Evolutionary conservation across 495 filamentous ascomycete species (phyloP), one percentile per base, ranked within the genome.

Genomic region (Astrothelium subdiscretum): DNA sequence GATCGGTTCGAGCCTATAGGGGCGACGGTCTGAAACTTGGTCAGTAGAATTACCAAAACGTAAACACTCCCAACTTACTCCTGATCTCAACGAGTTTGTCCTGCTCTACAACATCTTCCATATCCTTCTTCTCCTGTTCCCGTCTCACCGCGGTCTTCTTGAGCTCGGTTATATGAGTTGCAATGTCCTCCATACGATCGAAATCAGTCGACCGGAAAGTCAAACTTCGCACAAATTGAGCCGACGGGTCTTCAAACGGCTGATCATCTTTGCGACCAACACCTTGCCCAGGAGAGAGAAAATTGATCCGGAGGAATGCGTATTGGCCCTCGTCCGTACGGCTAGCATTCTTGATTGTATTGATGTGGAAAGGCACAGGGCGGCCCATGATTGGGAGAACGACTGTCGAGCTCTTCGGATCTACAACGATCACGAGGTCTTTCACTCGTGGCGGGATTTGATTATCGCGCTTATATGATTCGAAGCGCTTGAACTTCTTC

Each of bases 71-170:
- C 5, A 27, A 26, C 48, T 54, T 20, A 54, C 48, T 71, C 62
- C 71, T 74, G 22, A 74, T 89, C 75, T 96, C 91, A 66, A 92
- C 75, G 22, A 99, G 83, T 76, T 97, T 97, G 67, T 97, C 95
- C 73, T 97, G 95, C 73, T 97, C 95, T 3, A 99, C 91, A n/a
- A 99, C 95, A 79, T 97, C 95, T 71, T 97, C 95, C 87, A 99
- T 85, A 67, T 99, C 92, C 73, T 99, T 99, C 80, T 96, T 96
- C 73, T 99, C 94, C 70, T 97, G 91, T 71, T 97, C 95, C 64
- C 87, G 85, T 68, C 95, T 89, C 38, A 89, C 81, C 2, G 90
- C 85, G 66, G 88, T 87, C 74, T 94, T 96, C 74, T 95, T 92
- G 71, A 99, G 86, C 62, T 96, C 90, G 2, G 89, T 89, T 62